Evolutionary conservation across 208 protist genomes (phyloP), one percentile per base, ranked within the genome.

Genomic region (Wallacemonas sp.): DNA sequence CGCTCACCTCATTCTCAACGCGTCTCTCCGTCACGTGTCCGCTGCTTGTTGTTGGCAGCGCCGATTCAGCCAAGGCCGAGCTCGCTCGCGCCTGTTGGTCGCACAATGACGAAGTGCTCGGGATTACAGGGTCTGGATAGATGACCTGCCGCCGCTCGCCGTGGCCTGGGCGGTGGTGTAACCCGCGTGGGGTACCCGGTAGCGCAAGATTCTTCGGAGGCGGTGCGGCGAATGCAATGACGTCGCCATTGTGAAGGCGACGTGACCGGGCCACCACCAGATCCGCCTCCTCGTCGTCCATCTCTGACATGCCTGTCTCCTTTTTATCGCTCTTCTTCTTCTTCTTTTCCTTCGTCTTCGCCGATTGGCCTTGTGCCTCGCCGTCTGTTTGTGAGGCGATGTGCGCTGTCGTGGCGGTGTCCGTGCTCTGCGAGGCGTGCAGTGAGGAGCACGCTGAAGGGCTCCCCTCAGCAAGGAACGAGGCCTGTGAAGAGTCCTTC

Each of bases 91-190:
- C 9, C 30, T 38, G 30, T 15, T 9, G 11, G 30, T 6, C 5
- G 34, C 3, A 9, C 11, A 58, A n/a, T n/a, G n/a, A n/a, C 14
- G 51, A 34, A 26, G 30, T 22, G 30, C 30, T 58, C 4, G 51
- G 51, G 26, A 58, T 39, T 2, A 58, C 46, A 5, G 62, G 62
- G 34, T 47, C 30, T 21, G 62, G 62, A 28, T 67, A 67, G 27
- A 54, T 17, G 3, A 67, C 62, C 46, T 67, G 45, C 8, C 62
- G 62, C 2, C 34, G 31, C 15, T 33, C 62, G 17, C 44, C 45
- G 0, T n/a, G 22, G 19, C 46, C 62, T 8, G 22, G 26, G 4
- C 36, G 36, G 24, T 62, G 31, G 17, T 36, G 55, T 38, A 58
- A 19, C 14, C 51, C 51, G 14, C 51, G 51, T 8, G 51, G 51